Percentiles rank a stretch among this genome's conserved stretches.
Conservation (phyloP, 2,329 filamentous ascomycete species). For the Claviceps arundinis region DNA sequence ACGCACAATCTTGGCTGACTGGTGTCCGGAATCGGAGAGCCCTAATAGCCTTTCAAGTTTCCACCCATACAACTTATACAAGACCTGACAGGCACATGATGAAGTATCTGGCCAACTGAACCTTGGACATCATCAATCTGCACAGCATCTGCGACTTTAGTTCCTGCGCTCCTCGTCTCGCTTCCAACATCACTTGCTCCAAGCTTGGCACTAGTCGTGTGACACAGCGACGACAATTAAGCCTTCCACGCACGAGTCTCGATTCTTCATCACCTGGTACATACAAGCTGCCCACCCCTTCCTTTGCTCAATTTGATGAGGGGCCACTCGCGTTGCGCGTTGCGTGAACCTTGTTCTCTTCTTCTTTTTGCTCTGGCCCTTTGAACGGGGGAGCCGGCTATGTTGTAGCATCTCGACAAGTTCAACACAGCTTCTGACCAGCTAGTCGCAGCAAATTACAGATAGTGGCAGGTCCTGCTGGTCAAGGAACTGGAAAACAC, state of each 20-base stretch:
- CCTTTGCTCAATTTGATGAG: not conserved
- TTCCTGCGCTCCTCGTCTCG: not conserved
- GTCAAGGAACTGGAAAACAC: not conserved
- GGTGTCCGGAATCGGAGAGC: not conserved
- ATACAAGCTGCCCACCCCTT: not conserved
- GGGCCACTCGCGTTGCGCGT: not conserved
- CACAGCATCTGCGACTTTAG: not conserved
- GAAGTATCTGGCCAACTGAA: not conserved
- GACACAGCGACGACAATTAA: not conserved
- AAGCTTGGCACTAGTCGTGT: not conserved
- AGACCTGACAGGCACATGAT: not conserved
- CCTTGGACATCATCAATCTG: not conserved
- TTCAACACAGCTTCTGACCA: not conserved
- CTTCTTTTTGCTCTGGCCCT: not conserved
- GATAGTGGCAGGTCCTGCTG: not conserved
- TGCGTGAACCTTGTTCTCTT: not conserved
- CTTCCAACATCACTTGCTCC: not conserved
- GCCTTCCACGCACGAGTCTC: not conserved
- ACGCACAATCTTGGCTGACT: not conserved
- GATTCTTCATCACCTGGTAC: not conserved
- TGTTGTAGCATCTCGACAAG: not conserved
- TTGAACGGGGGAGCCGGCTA: not conserved
- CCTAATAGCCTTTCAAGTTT: not conserved
- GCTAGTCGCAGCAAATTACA: not conserved
- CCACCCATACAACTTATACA: not conserved